Evolutionary conservation across 768 basidiomycete species (phyloP), one percentile per base, ranked within the genome.

Genomic region (Cubamyces sp.): DNA sequence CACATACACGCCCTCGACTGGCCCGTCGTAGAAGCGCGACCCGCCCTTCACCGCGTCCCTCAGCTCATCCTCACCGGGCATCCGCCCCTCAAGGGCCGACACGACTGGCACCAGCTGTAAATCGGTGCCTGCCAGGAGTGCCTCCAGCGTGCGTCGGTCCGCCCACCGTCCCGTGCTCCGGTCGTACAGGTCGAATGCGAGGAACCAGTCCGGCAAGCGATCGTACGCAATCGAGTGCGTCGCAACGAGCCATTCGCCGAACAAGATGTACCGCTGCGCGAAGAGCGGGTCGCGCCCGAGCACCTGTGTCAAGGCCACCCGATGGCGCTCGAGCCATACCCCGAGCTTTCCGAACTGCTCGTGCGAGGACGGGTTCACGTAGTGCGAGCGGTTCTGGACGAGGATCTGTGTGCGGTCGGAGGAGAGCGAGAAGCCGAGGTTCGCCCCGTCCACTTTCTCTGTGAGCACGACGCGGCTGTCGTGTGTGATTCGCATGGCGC

Each of bases 361-460:
- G 67, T 87, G 85, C n/a, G 81, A 77, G 7, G 76, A 69, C 7
- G 84, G 76, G 68, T 80, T 81, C 47, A 87, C 79, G 65, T 79
- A 84, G 72, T 87, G 86, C 12, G 85, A 85, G 16, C 86, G 79
- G 66, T 88, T 88, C 70, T 88, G 87, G 1, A 85, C 79, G 47
- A 84, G 50, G 58, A 87, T 77, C 18, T 76, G 74, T 7, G 73
- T 73, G 25, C 79, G 71, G 63, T 82, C 80, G 5, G 76, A 66
- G 1, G 82, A 82, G 23, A 87, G 76, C 19, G 84, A 84, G 70
- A 87, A 82, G 6, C 84, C 87, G 82, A 87, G 82, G 69, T 88
- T 87, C 42, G 86, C 84, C 3, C 87, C 87, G 71, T 87, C 86
- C 51, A 87, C 76, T 67, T 88, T 87, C 67, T 88, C 87, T 3